Percentiles rank a stretch among this genome's conserved stretches.
These are phyloP conservation scores for Suillus subalutaceus DNA, from an alignment of 768 basidiomycete species.

Conservation along the genomic window DNA sequence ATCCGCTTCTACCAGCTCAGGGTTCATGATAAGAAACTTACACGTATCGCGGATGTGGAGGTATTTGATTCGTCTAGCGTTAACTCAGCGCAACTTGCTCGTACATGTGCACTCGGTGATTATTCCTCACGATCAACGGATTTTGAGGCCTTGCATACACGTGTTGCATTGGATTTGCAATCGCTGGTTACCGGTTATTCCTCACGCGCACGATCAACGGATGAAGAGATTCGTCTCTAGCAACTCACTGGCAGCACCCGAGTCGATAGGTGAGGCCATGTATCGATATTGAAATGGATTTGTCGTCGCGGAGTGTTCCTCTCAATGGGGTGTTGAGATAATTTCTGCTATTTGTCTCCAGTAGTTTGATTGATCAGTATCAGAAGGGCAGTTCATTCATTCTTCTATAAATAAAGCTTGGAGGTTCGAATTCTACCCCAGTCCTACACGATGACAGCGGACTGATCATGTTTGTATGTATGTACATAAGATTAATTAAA, in stretches of 20 bases:
- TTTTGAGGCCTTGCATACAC: neutral
- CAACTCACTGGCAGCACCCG: neutral
- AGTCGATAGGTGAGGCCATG: neutral
- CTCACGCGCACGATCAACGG: neutral
- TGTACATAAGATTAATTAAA: neutral
- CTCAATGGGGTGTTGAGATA: neutral
- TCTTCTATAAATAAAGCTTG: neutral
- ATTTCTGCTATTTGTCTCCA: neutral
- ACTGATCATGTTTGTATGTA: neutral
- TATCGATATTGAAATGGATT: neutral
- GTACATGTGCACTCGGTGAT: neutral
- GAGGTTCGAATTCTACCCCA: conserved; percentile 3
- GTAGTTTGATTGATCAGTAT: neutral
- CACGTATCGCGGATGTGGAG: neutral
- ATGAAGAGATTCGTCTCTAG: neutral
- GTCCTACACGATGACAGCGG: neutral
- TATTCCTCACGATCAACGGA: neutral
- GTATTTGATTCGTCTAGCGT: neutral
- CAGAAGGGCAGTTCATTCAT: neutral
- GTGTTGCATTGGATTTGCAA: neutral
- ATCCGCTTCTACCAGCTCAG: neutral
- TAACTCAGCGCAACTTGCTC: neutral
- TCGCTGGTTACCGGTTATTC: neutral
- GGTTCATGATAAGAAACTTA: neutral
- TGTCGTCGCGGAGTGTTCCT: neutral